Conservation (phyloP, 345 rosid species). For the Aegle marmelos region DNA sequence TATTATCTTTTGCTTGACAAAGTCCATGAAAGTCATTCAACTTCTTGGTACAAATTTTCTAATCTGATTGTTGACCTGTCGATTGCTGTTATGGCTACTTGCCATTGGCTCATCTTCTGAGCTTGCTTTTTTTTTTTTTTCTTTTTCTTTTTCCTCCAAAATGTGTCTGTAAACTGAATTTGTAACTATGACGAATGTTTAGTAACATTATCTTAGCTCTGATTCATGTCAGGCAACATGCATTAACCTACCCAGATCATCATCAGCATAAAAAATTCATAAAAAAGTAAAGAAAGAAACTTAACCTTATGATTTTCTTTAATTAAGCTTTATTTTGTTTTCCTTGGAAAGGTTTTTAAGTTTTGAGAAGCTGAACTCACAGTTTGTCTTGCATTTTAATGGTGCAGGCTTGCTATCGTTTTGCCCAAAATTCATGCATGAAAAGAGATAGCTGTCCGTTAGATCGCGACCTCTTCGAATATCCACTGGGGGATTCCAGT, state of each 20-base stretch:
- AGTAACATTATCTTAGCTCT: neutral
- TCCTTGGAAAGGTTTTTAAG: neutral
- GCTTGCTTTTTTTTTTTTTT: neutral
- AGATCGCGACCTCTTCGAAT: constrained; percentile 84
- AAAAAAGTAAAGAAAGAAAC: neutral
- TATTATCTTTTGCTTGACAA: constrained; percentile 35
- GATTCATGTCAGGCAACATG: neutral
- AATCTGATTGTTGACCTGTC: neutral
- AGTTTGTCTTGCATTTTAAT: constrained; percentile 12
- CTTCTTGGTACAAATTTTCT: neutral
- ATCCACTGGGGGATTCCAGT: neutral
- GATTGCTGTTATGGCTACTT: neutral
- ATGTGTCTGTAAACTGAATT: neutral
- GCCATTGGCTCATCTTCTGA: constrained; percentile 1
- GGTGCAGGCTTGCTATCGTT: constrained; percentile 84
- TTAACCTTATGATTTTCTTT: constrained; percentile 1
- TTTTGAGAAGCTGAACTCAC: neutral
- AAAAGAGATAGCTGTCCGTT: constrained; percentile 30
- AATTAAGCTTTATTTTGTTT: neutral
- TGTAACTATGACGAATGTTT: neutral
- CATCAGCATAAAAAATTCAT: neutral
- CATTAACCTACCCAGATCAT: neutral
- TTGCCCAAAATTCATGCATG: constrained; percentile 79
- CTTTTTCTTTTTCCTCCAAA: neutral
- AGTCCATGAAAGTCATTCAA: constrained; percentile 41